A percentile compares a stretch with the other conserved stretches of the same genome.
Evolutionary conservation across 2,329 filamentous ascomycete species (phyloP).

Genomic region (Stagonosporopsis vannaccii): DNA sequence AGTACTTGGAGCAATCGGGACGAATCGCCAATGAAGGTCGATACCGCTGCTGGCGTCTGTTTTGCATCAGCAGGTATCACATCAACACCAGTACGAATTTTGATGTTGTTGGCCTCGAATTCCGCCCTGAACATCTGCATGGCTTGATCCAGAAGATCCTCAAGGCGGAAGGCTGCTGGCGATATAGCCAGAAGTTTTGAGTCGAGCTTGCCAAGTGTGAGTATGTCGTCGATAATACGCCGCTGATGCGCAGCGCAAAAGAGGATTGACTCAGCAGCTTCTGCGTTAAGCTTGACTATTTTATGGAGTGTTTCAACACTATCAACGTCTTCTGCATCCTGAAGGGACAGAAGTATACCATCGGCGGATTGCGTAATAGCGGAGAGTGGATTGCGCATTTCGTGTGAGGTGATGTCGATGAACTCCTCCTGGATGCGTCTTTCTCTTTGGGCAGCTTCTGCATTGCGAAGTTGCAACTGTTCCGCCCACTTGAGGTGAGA

Average conservation of each 20-base stretch:
- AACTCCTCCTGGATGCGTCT: slow-evolving; percentile 34
- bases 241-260: slow-evolving; percentile 39
- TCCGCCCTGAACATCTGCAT: slow-evolving; percentile 38
- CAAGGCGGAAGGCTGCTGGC: slow-evolving; percentile 23
- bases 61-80: background rate
- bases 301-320: slow-evolving; percentile 18
- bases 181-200: slow-evolving; percentile 31
- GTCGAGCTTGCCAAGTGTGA: slow-evolving; percentile 30
- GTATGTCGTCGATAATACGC: slow-evolving; percentile 35
- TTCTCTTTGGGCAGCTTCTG: slow-evolving; percentile 19
- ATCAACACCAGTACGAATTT: slow-evolving; percentile 15
- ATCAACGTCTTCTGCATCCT: slow-evolving; percentile 22
- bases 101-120: slow-evolving; percentile 14
- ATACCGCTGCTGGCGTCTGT: background rate
- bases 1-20: slow-evolving; percentile 29
- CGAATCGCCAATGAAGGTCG: slow-evolving; percentile 6
- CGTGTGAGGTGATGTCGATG: slow-evolving; percentile 37
- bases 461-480: slow-evolving; percentile 26
- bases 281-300: slow-evolving; percentile 19
- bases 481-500: slow-evolving; percentile 46
- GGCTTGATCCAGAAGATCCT: slow-evolving; percentile 24
- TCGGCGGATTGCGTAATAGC: slow-evolving; percentile 39
- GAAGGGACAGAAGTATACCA: slow-evolving; percentile 19
- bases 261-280: slow-evolving; percentile 35
- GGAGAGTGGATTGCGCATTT: slow-evolving; percentile 41